Evolutionary conservation across 306 rosid species (phyloP).

Genomic region (Astragalus glycyphyllos): DNA sequence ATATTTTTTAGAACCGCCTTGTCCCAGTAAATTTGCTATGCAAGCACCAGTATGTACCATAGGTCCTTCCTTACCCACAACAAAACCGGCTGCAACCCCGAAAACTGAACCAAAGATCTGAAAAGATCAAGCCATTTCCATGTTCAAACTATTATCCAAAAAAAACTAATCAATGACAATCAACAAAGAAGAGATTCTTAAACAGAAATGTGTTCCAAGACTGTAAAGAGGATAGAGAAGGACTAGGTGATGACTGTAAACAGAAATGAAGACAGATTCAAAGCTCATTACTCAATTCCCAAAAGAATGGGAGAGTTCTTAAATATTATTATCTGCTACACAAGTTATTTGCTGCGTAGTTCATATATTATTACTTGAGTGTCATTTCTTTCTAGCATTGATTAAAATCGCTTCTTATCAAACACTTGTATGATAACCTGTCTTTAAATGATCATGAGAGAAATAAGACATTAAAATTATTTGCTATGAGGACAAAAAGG

Average conservation of each 20-base stretch:
- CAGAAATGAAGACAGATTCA: background rate
- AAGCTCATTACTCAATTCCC: background rate
- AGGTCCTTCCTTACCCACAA: constrained; percentile 90
- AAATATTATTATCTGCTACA: background rate
- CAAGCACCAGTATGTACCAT: constrained; percentile 93
- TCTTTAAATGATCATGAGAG: background rate
- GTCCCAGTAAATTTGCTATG: constrained; percentile 77
- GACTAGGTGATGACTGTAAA: background rate
- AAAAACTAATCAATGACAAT: background rate
- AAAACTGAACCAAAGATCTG: constrained; percentile 84
- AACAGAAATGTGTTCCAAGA: background rate
- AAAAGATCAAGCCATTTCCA: constrained; percentile 34
- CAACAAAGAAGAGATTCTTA: background rate
- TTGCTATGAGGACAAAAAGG: background rate
- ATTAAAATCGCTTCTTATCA: too few species aligned
- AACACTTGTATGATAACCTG: too few species aligned
- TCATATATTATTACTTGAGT: background rate
- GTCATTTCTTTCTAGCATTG: background rate
- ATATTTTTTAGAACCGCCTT: constrained; percentile 80
- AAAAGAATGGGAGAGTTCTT: background rate
- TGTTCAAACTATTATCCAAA: background rate
- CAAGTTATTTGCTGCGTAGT: background rate
- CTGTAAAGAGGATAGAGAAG: background rate
- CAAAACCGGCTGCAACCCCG: constrained; percentile 82
- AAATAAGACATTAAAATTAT: background rate